Evolutionary conservation across 805 yeast species (phyloP), one percentile per base, ranked within the genome.

Genomic region (Isabelozyma gotoi): DNA sequence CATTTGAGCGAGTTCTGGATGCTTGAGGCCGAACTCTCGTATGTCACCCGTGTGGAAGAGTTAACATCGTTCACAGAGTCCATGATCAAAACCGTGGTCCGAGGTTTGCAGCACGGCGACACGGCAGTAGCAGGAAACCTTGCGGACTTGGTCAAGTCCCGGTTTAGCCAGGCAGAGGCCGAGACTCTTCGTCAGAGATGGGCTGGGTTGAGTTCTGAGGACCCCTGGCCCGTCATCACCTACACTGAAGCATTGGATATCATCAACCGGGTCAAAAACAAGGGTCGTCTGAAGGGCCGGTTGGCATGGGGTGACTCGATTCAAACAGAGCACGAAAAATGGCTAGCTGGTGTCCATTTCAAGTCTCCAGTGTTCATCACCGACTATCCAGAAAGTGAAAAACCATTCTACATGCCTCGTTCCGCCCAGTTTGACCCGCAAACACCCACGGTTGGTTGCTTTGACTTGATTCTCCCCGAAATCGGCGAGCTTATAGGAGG

Each of bases 1-100:
- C 99, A 94, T 62, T 65, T 94, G 45, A 79, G 92, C 46, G 99
- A 94, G 63, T 94, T 94, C 62, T 94, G 97, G 97, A 91, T 94
- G 97, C 65, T 94, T 2, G 99, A 94, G 63, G 95, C 90, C 0
- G 99, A 94, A 60, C 63, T 89, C 16, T 82, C 88, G 7, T 87
- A 86, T 61, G 65, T 85, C 2, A 71, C 73, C 4, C 63, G 71
- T 11, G 76, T 91, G 5, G 57, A 59, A 3, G 85, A 84, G 46
- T 63, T 94, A 43, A 84, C 92, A 1, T 56, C 55, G 2, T 76
- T 88, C 40, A 79, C 84, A 2, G 96, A 91, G 59, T 56, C 58
- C 1, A 85, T 90, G 95, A 71, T 88, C 31, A 78, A 82, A 45
- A 55, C 59, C 33, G 76, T 81, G 1, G 59, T 62, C 2, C 32